Conservation (phyloP, 257 asterid genomes). For the Przewalskia tangutica region DNA sequence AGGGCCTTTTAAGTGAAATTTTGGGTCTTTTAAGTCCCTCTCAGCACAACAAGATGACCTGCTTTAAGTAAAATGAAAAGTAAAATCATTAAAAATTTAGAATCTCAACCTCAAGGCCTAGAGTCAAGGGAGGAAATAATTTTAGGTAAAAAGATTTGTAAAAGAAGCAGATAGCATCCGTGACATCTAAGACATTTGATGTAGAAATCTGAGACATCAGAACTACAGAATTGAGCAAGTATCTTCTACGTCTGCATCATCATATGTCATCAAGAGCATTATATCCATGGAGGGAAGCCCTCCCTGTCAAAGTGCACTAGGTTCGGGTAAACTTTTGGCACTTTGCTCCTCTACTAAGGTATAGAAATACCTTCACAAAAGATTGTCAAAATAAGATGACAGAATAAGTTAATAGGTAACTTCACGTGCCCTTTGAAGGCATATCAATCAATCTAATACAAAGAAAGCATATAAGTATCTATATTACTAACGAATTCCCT, state of each 20-base stretch:
- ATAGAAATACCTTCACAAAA: background rate
- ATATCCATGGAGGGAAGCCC: background rate
- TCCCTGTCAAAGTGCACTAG: background rate
- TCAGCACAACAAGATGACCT: constrained; percentile 1
- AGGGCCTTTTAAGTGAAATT: constrained; percentile 4
- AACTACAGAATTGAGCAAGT: background rate
- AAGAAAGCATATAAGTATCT: background rate
- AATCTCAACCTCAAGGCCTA: background rate
- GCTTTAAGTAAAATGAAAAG: background rate
- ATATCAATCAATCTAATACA: background rate
- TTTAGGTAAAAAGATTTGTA: background rate
- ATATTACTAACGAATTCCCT: background rate
- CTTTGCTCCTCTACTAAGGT: background rate
- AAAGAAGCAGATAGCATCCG: background rate
- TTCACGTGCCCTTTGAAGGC: background rate
- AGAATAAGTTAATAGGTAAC: background rate
- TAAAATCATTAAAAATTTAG: background rate
- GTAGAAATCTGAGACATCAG: background rate
- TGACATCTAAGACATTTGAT: background rate
- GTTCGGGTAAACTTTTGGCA: background rate
- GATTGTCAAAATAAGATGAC: background rate
- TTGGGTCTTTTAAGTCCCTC: background rate
- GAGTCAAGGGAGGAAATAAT: too few relatives aligned
- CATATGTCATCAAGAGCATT: background rate
- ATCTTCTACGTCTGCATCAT: background rate